Evolutionary conservation across 2,329 filamentous ascomycete species (phyloP), one percentile per base, ranked within the genome.

Genomic region (Xylariaceae sp.): DNA sequence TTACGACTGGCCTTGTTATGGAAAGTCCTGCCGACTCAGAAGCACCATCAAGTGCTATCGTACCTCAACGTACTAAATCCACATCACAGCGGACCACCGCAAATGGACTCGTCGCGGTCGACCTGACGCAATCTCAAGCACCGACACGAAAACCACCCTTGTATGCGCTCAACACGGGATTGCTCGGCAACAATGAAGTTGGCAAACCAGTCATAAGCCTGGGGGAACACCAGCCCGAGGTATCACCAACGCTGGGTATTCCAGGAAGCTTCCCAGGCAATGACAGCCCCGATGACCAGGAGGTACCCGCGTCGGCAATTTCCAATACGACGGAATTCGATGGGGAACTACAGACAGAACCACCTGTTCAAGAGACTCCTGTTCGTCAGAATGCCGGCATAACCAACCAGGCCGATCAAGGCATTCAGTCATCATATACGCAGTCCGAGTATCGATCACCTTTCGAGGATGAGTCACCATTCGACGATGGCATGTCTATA

Each of bases 291-390:
- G 42, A 55, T 8, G 58, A 60, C 14, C 50, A 56, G 10, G 68
- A 76, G 27, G 59, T 62, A 19, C 77, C 76, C 2, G 57, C 57
- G 19, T 81, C 80, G 12, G 72, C 78, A 3, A 52, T 75, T 11
- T 83, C 81, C 5, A 61, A 68, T 26, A 70, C 70, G 6, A 86
- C 81, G 0, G 78, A 84, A 47, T 83, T 87, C 45, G 83, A 88
- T 44, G 70, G 67, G n/a, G 82, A 87, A 45, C 69, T 77, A 15
- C 82, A 87, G 51, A 74, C 70, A 2, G 72, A 77, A 29, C 60
- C 69, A 1, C 60, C 67, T 1, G 47, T 62, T 12, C 61, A 58
- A 27, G 53, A 60, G 16, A 43, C 52, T 13, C 37, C 43, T 29
- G 19, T 40, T 16, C 44, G 39, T 35, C 24, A 50, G 47, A 38